These are phyloP conservation scores for Aspergillus sp. DNA, from an alignment of 2,329 filamentous ascomycete species.

Conservation along the genomic window DNA sequence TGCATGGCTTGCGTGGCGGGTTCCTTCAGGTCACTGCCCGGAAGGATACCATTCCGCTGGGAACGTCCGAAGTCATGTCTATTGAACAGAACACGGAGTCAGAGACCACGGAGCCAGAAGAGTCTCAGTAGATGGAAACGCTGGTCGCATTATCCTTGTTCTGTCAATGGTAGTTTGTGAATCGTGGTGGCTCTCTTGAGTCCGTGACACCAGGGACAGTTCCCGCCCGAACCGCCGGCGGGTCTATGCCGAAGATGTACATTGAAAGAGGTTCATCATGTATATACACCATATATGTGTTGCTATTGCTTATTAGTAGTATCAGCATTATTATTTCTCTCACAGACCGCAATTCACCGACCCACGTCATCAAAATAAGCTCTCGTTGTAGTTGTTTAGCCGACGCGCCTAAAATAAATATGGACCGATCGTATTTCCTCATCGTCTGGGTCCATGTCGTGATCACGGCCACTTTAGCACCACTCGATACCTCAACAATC, in stretches of 20 bases:
- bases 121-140: not conserved
- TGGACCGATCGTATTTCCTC: not conserved
- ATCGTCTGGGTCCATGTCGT: not conserved
- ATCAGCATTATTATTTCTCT: not conserved
- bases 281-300: not conserved
- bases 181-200: not conserved
- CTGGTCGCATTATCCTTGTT: not conserved
- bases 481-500: not conserved
- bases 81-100: not conserved
- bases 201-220: not conserved
- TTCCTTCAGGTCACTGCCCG: conserved; percentile 33
- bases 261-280: not conserved
- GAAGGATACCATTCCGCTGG: conserved; percentile 24
- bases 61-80: conserved; percentile 19
- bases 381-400: not conserved
- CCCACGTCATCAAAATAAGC: not conserved
- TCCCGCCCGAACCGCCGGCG: not conserved
- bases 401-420: not conserved
- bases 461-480: not conserved
- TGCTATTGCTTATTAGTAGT: not conserved
- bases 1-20: conserved; percentile 16
- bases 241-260: not conserved
- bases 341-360: not conserved
- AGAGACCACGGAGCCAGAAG: not conserved
- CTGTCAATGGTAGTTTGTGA: not conserved